These are phyloP conservation scores for Lippia alba DNA, from an alignment of 305 asterid genomes.

Conservation along the genomic window DNA sequence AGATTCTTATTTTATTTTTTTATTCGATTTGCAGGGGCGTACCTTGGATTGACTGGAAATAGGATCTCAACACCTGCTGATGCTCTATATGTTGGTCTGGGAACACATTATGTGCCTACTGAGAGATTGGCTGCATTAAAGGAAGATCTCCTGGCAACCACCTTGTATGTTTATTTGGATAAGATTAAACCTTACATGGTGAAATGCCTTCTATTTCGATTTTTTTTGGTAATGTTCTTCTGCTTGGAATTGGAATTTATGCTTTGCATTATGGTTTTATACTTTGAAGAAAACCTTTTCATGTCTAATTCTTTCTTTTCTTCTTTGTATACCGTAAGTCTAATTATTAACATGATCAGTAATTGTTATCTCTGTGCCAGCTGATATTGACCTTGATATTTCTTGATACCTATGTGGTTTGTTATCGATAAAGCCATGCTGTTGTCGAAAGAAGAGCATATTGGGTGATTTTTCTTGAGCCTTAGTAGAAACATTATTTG, in stretches of 20 bases:
- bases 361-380: no score
- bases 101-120: constrained; percentile 89
- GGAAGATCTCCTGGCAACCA: constrained; percentile 63
- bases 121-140: constrained; percentile 71
- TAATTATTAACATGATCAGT: no score
- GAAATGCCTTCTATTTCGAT: background rate
- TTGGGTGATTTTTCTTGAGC: no score
- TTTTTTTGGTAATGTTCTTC: constrained; percentile 16
- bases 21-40: constrained; percentile 65
- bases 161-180: constrained; percentile 55
- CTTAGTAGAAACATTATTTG: no score
- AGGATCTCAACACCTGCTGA: constrained; percentile 92
- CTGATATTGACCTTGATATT: no score
- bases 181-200: constrained; percentile 12
- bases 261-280: background rate
- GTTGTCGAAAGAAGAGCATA: no score
- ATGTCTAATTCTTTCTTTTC: no score
- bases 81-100: constrained; percentile 91
- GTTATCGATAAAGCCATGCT: no score
- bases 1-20: constrained; percentile 29
- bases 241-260: constrained; percentile 2
- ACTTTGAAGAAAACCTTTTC: no score
- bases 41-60: constrained; percentile 94
- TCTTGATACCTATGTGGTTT: no score
- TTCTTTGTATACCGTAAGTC: no score